Base-by-base conservation (phyloP, 148 eudicot species). In the Agrostemma githago region DNA sequence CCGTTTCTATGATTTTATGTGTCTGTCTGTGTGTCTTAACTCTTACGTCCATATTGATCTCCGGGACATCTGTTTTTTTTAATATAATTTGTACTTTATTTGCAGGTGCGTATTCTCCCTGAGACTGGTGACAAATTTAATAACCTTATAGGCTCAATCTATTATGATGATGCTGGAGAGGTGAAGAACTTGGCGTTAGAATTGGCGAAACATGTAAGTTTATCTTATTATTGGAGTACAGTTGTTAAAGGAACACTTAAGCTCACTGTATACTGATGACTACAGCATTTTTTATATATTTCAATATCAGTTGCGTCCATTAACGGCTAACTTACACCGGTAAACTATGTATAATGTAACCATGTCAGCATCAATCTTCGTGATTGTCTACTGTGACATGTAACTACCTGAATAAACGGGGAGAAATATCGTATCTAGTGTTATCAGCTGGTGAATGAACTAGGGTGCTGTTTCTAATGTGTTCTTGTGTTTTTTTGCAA, bases 141-240 rank as follows among this genome's bases (percentile, higher is more conserved):
- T 84, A 96, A 96, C 76, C 77, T 96, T 86, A 85, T 86, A 63
- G 96, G 91, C 78, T 90, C 99, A 0, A 87, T 96, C 34, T 90
- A 90, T 74, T 92, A 96, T 73, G 78, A 90, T 67, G 99, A 90
- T 81, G 97, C 91, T 68, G 94, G 90, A 54, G 79, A 90, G 26
- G 92, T 92, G 34, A 96, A 89, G 79, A 95, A 92, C 78, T 76
- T 96, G 72, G 90, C 97, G 6, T 48, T 89, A 79, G 96, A 96
- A 87, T 89, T 96, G 78, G 81, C 89, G 41, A 94, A 89, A 84
- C 82, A 80, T 80, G 92, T 89, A 78, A 78, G 88, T 86, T 41
- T 59, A 40, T 37, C 70, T 63, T 53, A 44, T 66, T 16, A 68
- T 10, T 4, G 53, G 1, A 60, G 10, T 46, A 61, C 69, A 4